Evolutionary conservation across 2,329 filamentous ascomycete species (phyloP).

Genomic region (Botryotinia calthae): DNA sequence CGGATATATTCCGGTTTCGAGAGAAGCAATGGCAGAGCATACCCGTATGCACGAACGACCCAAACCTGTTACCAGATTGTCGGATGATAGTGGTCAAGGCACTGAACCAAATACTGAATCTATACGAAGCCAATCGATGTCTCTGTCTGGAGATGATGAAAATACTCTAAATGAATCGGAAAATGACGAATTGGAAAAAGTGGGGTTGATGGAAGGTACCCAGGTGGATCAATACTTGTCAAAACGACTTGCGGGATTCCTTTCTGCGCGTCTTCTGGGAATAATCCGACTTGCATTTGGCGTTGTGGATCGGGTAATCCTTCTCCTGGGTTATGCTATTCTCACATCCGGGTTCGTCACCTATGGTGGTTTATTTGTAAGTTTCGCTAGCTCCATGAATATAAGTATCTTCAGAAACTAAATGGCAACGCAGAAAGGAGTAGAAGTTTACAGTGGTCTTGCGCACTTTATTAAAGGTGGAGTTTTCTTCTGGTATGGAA

Average conservation of each 20-base stretch:
- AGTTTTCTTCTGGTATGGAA: constrained; percentile 90
- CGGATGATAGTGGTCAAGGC: constrained; percentile 69
- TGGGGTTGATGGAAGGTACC: constrained; percentile 42
- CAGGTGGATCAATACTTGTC: constrained; percentile 52
- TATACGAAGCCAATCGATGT: constrained; percentile 60
- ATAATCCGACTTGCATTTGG: constrained; percentile 61
- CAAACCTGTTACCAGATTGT: constrained; percentile 50
- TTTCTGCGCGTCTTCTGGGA: constrained; percentile 56
- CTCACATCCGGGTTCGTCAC: constrained; percentile 71
- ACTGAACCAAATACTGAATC: constrained; percentile 69
- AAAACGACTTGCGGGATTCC: constrained; percentile 52
- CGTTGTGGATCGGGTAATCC: constrained; percentile 70
- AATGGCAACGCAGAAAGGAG: constrained; percentile 54
- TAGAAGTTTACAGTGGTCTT: constrained; percentile 71
- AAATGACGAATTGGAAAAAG: constrained; percentile 48
- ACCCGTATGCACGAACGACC: constrained; percentile 44
- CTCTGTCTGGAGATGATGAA: constrained; percentile 47
- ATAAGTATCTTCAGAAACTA: constrained; percentile 13
- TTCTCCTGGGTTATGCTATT: constrained; percentile 74
- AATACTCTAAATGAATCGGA: constrained; percentile 41
- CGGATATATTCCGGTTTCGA: constrained; percentile 62
- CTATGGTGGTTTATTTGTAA: constrained; percentile 81
- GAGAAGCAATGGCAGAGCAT: constrained; percentile 53
- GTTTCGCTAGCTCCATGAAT: constrained; percentile 39
- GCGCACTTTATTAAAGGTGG: constrained; percentile 94